Conservation (phyloP, 2,329 filamentous ascomycete genomes). For the Mycosphaerelloides madeirae region DNA sequence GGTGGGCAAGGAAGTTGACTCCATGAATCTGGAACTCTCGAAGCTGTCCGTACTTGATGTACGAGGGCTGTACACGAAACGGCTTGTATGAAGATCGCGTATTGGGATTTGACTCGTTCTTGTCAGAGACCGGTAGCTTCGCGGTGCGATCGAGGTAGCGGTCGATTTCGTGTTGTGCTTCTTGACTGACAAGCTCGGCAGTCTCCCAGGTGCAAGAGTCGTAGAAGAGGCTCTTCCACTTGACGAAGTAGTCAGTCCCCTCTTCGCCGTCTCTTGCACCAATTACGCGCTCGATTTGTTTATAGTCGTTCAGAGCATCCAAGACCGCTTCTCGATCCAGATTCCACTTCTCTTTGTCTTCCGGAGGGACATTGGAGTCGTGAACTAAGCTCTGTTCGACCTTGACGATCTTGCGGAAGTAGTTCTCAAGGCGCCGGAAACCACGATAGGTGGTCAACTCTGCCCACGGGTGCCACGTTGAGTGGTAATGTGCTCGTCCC, state of each 20-base stretch:
- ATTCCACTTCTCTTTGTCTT: constrained; percentile 89
- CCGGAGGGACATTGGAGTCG: constrained; percentile 68
- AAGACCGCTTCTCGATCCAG: constrained; percentile 89
- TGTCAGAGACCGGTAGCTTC: constrained; percentile 75
- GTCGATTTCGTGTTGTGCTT: constrained; percentile 86
- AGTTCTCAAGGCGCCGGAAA: constrained; percentile 87
- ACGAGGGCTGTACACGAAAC: constrained; percentile 78
- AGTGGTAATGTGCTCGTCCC: constrained; percentile 88
- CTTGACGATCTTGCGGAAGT: constrained; percentile 77
- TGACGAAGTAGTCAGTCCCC: constrained; percentile 84
- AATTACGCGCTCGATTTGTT: constrained; percentile 88
- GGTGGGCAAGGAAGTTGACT: constrained; percentile 90
- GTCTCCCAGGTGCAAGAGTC: constrained; percentile 93
- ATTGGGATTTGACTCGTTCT: constrained; percentile 66
- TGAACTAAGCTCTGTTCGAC: constrained; percentile 73
- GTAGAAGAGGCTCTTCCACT: constrained; percentile 83
- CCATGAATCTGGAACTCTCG: constrained; percentile 91
- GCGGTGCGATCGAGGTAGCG: constrained; percentile 80
- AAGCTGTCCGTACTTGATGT: constrained; percentile 78
- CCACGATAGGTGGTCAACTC: constrained; percentile 73
- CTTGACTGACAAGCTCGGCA: constrained; percentile 66
- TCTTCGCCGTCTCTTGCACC: constrained; percentile 74
- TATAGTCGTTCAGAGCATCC: constrained; percentile 84
- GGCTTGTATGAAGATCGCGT: constrained; percentile 67
- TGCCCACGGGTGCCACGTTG: constrained; percentile 85